Conservation (phyloP, 768 basidiomycete species). For the Scleroderma citrinum region DNA sequence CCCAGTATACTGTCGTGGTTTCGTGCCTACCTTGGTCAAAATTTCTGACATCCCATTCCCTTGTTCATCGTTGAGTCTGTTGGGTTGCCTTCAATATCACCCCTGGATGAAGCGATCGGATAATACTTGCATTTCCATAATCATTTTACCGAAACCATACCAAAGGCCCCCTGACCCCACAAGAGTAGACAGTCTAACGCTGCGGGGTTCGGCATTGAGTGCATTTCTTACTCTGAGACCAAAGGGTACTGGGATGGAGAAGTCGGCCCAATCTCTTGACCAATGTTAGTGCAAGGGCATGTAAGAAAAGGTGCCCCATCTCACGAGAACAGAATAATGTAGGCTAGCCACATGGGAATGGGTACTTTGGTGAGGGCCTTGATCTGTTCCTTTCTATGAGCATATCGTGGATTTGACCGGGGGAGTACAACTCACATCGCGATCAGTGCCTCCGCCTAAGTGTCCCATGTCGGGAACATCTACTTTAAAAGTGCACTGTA, state of each 20-base stretch:
- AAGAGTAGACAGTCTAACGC: conserved; percentile 74
- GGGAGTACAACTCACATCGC: conserved; percentile 52
- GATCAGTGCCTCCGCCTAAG: conserved; percentile 78
- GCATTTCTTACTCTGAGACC: conserved; percentile 75
- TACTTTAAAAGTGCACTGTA: conserved; percentile 89
- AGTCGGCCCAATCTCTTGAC: conserved; percentile 80
- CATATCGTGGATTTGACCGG: neutral
- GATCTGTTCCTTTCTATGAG: conserved; percentile 47
- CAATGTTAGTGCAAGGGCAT: conserved; percentile 1
- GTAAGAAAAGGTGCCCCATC: conserved; percentile 7
- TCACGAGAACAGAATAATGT: conserved; percentile 78
- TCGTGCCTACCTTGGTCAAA: conserved; percentile 52
- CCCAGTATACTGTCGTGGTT: conserved; percentile 6
- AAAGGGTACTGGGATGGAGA: conserved; percentile 78
- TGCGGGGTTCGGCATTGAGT: conserved; percentile 80
- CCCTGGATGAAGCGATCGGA: neutral
- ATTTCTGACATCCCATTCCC: conserved; percentile 66
- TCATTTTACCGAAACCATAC: conserved; percentile 88
- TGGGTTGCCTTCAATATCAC: neutral
- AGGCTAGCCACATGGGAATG: conserved; percentile 88
- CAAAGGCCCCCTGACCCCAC: conserved; percentile 86
- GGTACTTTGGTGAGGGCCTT: conserved; percentile 69
- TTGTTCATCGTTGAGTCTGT: conserved; percentile 72
- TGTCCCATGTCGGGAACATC: conserved; percentile 85
- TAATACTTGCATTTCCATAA: conserved; percentile 68